These are phyloP conservation scores for Senna siamea DNA, from an alignment of 306 rosid species.

Conservation along the genomic window DNA sequence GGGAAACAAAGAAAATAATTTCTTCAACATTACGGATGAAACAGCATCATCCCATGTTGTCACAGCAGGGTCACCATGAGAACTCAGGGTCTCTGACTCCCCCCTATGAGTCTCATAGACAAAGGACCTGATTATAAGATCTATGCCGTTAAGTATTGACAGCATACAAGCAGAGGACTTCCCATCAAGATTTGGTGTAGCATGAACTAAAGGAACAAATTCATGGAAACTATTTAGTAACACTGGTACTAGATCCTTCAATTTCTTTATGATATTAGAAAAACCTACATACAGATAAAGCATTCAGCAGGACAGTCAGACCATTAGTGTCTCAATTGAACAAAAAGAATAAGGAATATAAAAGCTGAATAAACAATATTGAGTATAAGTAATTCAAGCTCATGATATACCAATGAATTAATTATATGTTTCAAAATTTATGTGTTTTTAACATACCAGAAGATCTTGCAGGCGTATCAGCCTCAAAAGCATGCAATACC, in stretches of 20 bases:
- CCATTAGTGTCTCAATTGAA: not conserved
- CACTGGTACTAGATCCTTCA: constrained; percentile 68
- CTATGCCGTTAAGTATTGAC: constrained; percentile 67
- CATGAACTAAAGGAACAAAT: constrained; percentile 53
- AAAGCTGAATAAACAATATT: constrained; percentile 14
- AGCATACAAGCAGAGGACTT: constrained; percentile 72
- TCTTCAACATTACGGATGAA: constrained; percentile 63
- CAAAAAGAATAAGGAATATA: not conserved
- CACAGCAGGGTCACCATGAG: constrained; percentile 45
- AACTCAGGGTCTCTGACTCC: constrained; percentile 46
- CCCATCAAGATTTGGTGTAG: constrained; percentile 51
- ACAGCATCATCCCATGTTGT: constrained; percentile 51
- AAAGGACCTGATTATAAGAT: constrained; percentile 61
- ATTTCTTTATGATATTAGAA: constrained; percentile 54
- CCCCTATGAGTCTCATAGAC: constrained; percentile 47
- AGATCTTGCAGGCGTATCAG: constrained; percentile 53
- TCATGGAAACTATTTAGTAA: constrained; percentile 76
- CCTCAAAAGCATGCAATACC: constrained; percentile 65
- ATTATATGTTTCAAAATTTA: constrained; percentile 9
- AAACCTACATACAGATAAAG: constrained; percentile 51
- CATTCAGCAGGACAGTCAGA: constrained; percentile 44
- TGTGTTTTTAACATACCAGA: constrained; percentile 57
- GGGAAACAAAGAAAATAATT: constrained; percentile 66
- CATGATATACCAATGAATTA: constrained; percentile 5
- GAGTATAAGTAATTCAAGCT: constrained; percentile 22